These are phyloP conservation scores for Gastrodia elata DNA, from an alignment of 106 monocot genomes.

Conservation along the genomic window DNA sequence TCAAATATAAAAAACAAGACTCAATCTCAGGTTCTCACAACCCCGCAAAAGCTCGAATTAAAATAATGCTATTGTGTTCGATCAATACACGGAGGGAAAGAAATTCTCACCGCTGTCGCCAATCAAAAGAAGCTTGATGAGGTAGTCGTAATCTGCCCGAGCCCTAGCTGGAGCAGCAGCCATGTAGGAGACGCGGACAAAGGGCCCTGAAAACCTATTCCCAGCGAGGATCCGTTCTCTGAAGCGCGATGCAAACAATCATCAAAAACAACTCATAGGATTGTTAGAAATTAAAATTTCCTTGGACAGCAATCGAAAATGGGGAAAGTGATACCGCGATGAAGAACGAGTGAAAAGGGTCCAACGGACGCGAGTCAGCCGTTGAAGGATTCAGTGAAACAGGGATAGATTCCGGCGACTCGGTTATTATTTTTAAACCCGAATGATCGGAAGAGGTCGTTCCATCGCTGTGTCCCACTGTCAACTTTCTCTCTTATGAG, in stretches of 20 bases:
- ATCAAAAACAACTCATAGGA: not conserved
- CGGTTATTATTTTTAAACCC: conserved; percentile 5
- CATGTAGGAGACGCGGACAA: conserved; percentile 13
- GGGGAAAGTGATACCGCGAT: conserved; percentile 1
- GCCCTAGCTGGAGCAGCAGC: conserved; percentile 50
- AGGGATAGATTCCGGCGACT: not conserved
- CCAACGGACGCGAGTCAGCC: not conserved
- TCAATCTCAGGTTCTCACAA: not conserved
- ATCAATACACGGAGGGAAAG: not conserved
- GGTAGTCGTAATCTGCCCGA: conserved; percentile 59
- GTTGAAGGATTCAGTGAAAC: not conserved
- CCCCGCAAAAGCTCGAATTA: not conserved
- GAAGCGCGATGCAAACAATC: not conserved
- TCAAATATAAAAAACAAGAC: not conserved
- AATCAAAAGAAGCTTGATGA: conserved; percentile 52
- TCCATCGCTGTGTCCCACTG: not conserved
- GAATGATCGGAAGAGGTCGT: not conserved
- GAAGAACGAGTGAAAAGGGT: not conserved
- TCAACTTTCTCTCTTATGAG: not conserved
- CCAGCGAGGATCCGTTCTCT: conserved; percentile 1
- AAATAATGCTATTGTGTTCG: not conserved
- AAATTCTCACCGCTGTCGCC: conserved; percentile 49
- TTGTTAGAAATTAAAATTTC: not conserved
- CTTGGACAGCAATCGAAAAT: not conserved
- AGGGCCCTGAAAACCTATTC: conserved; percentile 4